A percentile compares a stretch with the other conserved stretches of the same genome.
These are phyloP conservation scores for Auxenochlorella pyrenoidosa DNA, from an alignment of 139 green algal genomes.

Conservation along the genomic window DNA sequence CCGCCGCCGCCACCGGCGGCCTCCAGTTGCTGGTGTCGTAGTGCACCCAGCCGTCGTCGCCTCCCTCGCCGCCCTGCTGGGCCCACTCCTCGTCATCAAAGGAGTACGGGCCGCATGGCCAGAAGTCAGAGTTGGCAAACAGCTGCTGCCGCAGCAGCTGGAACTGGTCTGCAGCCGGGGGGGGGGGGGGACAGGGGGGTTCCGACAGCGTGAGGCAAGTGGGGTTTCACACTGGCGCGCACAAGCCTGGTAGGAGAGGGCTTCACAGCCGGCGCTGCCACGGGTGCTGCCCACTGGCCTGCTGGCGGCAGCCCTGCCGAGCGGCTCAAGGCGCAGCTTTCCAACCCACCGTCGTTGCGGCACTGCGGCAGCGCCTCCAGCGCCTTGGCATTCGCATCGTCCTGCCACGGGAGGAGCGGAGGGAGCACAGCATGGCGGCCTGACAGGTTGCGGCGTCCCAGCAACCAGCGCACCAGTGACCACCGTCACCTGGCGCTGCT, in stretches of 20 bases:
- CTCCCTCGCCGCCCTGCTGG: constrained; percentile 3
- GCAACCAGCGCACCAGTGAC: no score
- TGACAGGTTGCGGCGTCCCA: no score
- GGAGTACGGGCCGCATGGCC: constrained; percentile 48
- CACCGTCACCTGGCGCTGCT: no score
- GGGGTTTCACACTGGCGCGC: no score
- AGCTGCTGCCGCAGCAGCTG: constrained; percentile 44
- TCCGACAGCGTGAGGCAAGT: no score
- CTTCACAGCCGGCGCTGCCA: no score
- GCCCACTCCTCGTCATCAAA: constrained; percentile 35
- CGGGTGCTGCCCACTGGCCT: no score
- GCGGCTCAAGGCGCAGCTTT: neutral
- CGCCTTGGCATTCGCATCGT: constrained; percentile 8
- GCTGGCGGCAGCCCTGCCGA: no score
- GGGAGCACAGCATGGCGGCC: neutral
- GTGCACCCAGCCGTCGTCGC: constrained; percentile 40
- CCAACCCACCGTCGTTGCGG: constrained; percentile 25
- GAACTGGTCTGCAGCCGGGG: constrained; percentile 31
- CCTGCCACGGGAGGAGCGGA: neutral
- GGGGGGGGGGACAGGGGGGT: neutral
- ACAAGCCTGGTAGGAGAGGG: neutral
- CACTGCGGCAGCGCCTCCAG: constrained; percentile 24
- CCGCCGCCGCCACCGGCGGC: neutral
- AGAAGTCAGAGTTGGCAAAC: constrained; percentile 47
- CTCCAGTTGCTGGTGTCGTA: constrained; percentile 52